Conservation (phyloP, 148 eudicot genomes). For the Heliosperma pusillum region DNA sequence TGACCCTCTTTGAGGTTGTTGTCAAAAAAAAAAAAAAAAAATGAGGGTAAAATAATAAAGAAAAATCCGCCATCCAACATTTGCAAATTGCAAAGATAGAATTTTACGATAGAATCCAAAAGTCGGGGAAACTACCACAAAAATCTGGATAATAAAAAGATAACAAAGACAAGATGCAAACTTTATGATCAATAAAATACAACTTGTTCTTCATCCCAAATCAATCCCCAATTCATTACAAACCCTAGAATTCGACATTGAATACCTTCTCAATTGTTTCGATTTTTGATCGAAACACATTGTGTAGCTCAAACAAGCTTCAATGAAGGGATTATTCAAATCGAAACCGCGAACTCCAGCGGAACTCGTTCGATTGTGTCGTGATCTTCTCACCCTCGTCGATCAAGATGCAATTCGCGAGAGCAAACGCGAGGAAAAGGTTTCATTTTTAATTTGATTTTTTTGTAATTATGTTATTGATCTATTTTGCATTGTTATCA, state of each 20-base stretch:
- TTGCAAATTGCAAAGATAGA: background rate
- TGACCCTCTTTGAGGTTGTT: too few relatives aligned
- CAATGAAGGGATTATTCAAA: constrained; percentile 84
- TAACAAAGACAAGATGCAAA: background rate
- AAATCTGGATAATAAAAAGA: background rate
- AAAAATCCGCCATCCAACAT: background rate
- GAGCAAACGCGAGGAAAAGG: constrained; percentile 89
- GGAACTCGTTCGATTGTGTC: constrained; percentile 69
- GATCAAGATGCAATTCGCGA: constrained; percentile 47
- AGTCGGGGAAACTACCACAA: background rate
- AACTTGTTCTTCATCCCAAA: background rate
- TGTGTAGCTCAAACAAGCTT: background rate
- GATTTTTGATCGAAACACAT: background rate
- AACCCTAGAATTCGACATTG: background rate
- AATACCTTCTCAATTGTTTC: background rate
- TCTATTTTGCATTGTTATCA: too few relatives aligned
- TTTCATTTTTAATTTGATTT: background rate
- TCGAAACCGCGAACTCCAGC: constrained; percentile 83
- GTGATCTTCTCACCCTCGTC: constrained; percentile 60
- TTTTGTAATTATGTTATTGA: background rate
- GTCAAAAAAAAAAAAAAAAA: too few relatives aligned
- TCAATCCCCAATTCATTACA: background rate
- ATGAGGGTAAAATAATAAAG: background rate
- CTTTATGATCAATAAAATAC: background rate
- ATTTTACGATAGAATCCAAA: constrained; percentile 1